phyloP scores from a whole-genome alignment of 495 filamentous ascomycete genomes.

The Podospora conica region DNA sequence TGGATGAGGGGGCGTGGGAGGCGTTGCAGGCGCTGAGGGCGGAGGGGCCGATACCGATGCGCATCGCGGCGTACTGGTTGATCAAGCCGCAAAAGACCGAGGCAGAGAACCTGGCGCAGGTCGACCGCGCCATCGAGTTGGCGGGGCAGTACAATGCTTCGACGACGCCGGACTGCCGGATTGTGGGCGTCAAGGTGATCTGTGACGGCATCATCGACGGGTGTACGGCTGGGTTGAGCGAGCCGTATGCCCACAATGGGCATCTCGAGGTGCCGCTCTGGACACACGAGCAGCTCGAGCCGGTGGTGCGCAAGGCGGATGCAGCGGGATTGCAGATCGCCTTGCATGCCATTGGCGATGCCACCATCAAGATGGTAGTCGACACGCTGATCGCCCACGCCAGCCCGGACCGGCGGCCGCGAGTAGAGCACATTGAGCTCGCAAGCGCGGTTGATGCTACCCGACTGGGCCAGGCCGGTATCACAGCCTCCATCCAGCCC shows the following conservation, averaged over 20 bases:
- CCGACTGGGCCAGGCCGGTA: slow-evolving; percentile 48
- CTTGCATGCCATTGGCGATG: slow-evolving; percentile 61
- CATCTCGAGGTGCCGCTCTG: slow-evolving; percentile 49
- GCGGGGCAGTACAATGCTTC: slow-evolving; percentile 38
- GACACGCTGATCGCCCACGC: slow-evolving; percentile 46
- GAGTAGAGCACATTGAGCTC: slow-evolving; percentile 59
- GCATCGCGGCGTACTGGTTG: slow-evolving; percentile 60
- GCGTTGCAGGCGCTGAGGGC: slow-evolving; percentile 44
- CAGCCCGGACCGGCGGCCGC: slow-evolving; percentile 43
- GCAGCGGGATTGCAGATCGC: slow-evolving; percentile 54
- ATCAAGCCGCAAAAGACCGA: slow-evolving; percentile 42
- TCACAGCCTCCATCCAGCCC: slow-evolving; percentile 59
- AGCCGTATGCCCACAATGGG: slow-evolving; percentile 52
- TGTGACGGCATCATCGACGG: slow-evolving; percentile 63
- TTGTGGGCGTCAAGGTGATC: slow-evolving; percentile 64
- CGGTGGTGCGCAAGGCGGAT: slow-evolving; percentile 50
- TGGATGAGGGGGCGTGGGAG: slow-evolving; percentile 57
- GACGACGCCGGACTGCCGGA: slow-evolving; percentile 47
- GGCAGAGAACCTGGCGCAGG: slow-evolving; percentile 42
- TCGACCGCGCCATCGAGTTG: slow-evolving; percentile 56
- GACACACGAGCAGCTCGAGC: slow-evolving; percentile 44
- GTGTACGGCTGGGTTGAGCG: slow-evolving; percentile 56
- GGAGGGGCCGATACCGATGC: slow-evolving; percentile 43
- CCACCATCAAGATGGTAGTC: slow-evolving; percentile 49
- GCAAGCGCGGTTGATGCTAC: slow-evolving; percentile 46